phyloP scores from a whole-genome alignment of 2,329 filamentous ascomycete species.

The Graphilbum ipis-grandicollis region DNA sequence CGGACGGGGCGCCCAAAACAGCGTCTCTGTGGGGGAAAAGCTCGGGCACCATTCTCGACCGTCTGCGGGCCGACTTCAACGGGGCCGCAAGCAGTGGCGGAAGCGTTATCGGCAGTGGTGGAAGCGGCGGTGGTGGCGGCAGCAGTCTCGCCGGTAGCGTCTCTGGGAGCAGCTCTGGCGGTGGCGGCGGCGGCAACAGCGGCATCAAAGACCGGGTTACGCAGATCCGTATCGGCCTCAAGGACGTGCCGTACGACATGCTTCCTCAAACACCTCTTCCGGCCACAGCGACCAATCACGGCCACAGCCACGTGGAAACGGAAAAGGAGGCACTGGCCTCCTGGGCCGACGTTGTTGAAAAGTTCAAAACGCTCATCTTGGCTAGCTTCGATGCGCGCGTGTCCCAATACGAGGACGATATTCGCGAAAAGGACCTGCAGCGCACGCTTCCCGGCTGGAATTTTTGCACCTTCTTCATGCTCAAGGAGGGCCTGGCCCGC shows the following conservation, averaged over 20 bases:
- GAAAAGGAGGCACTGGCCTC: constrained; percentile 64
- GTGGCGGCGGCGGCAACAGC: constrained; percentile 59
- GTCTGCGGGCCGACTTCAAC: constrained; percentile 81
- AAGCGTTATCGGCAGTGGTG: too few species aligned
- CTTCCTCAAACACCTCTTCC: constrained; percentile 45
- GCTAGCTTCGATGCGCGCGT: constrained; percentile 82
- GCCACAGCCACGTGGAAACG: constrained; percentile 54
- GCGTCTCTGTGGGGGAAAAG: constrained; percentile 26
- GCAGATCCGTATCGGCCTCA: constrained; percentile 65
- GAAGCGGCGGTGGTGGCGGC: too few species aligned
- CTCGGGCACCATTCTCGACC: constrained; percentile 59
- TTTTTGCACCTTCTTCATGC: constrained; percentile 96
- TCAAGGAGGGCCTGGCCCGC: constrained; percentile 85
- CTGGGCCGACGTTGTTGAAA: constrained; percentile 69
- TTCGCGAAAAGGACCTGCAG: constrained; percentile 83
- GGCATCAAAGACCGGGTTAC: constrained; percentile 54
- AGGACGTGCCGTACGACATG: constrained; percentile 48
- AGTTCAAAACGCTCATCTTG: constrained; percentile 75
- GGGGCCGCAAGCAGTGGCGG: too few species aligned
- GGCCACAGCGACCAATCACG: too few species aligned
- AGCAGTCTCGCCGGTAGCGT: too few species aligned
- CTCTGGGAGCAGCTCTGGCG: too few species aligned
- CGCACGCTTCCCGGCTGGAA: constrained; percentile 88
- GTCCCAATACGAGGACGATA: constrained; percentile 90
- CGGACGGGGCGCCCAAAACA: constrained; percentile 27